Percentiles rank a stretch among this genome's conserved stretches.
Conservation (phyloP, 139 green algal species). For the Microglena sp. region DNA sequence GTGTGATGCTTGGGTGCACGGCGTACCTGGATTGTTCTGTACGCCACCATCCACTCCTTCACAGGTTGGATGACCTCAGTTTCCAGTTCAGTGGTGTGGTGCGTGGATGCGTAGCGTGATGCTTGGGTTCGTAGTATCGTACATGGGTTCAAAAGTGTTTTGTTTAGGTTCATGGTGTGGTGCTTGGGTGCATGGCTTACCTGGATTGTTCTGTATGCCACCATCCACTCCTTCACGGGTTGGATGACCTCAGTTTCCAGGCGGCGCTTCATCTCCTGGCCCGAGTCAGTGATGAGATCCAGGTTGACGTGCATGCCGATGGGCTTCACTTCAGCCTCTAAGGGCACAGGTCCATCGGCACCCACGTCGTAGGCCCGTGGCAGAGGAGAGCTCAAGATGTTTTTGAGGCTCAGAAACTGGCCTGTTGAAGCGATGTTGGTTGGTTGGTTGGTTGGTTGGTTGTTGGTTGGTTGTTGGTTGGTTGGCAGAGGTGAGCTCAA, state of each 20-base stretch:
- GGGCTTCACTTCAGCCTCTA: slow-evolving; percentile 26
- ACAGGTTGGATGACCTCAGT: no score
- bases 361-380: slow-evolving; percentile 71
- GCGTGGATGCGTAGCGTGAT: background rate
- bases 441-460: no score
- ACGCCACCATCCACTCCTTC: no score
- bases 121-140: background rate
- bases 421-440: slow-evolving; percentile 15
- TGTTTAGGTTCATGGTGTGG: slow-evolving; percentile 64
- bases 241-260: slow-evolving; percentile 47
- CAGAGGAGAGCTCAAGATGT: slow-evolving; percentile 58
- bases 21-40: no score
- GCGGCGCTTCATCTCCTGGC: slow-evolving; percentile 34
- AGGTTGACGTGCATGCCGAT: slow-evolving; percentile 64
- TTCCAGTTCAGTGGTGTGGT: no score
- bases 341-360: slow-evolving; percentile 51
- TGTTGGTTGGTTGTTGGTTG: no score
- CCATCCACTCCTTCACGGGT: slow-evolving; percentile 63
- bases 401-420: slow-evolving; percentile 35
- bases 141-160: slow-evolving; percentile 37
- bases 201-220: slow-evolving; percentile 51
- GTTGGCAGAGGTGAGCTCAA: slow-evolving; percentile 63
- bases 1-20: no score
- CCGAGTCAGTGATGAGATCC: slow-evolving; percentile 51
- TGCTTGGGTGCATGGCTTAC: slow-evolving; percentile 60